Conservation (phyloP, 2,329 filamentous ascomycete species). For the Pseudogymnoascus sp. region DNA sequence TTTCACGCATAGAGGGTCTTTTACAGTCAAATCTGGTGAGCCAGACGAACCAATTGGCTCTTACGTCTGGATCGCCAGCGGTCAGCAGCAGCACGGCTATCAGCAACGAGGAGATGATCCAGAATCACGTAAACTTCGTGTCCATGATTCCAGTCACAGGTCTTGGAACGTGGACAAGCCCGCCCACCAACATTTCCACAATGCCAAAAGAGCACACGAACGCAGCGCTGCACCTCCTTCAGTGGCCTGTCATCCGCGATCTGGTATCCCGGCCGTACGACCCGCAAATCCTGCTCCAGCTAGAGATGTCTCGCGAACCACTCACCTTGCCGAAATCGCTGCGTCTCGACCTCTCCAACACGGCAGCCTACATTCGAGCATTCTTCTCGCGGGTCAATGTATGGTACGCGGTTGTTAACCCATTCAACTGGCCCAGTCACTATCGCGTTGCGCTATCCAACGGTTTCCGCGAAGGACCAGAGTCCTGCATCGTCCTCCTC, state of each 20-base stretch:
- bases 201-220: slow-evolving; percentile 83
- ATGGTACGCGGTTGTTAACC: slow-evolving; percentile 80
- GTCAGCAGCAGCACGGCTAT: slow-evolving; percentile 55
- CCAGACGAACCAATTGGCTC: slow-evolving; percentile 41
- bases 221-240: slow-evolving; percentile 66
- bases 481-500: slow-evolving; percentile 73
- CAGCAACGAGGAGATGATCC: slow-evolving; percentile 48
- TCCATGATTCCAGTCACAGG: slow-evolving; percentile 53
- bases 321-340: slow-evolving; percentile 56
- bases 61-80: slow-evolving; percentile 54
- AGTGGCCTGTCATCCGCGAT: slow-evolving; percentile 73
- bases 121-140: slow-evolving; percentile 38
- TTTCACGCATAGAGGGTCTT: slow-evolving; percentile 68
- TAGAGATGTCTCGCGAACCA: slow-evolving; percentile 74
- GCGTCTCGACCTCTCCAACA: slow-evolving; percentile 65
- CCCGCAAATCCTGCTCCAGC: slow-evolving; percentile 69
- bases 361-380: slow-evolving; percentile 64
- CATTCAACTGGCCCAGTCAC: slow-evolving; percentile 68
- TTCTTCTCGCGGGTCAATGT: slow-evolving; percentile 76
- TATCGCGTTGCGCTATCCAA: slow-evolving; percentile 68
- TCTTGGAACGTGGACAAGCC: slow-evolving; percentile 62
- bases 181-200: slow-evolving; percentile 62
- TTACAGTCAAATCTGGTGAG: slow-evolving; percentile 60
- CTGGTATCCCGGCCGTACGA: slow-evolving; percentile 70
- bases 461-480: slow-evolving; percentile 67